Evolutionary conservation across 2,329 filamentous ascomycete species (phyloP).

Genomic region (Rasamsonia emersonii): DNA sequence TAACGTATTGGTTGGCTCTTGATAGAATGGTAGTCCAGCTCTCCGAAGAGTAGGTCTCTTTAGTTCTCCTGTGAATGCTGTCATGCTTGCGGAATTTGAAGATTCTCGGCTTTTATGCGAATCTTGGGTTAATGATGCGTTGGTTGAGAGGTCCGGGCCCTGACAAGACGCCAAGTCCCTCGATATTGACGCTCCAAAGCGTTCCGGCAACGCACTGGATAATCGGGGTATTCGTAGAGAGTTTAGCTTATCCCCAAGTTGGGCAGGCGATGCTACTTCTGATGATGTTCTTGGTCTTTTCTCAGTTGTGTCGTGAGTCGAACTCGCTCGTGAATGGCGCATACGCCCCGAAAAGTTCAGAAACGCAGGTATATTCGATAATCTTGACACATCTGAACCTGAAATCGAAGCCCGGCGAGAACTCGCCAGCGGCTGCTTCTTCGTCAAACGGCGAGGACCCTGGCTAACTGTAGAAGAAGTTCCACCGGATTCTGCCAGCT

Average conservation of each 20-base stretch:
- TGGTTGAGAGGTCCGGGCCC: slow-evolving; percentile 9
- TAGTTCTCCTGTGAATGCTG: no score
- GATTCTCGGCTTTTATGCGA: neutral
- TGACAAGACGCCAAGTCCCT: slow-evolving; percentile 19
- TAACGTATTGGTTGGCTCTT: no score
- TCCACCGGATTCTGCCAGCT: slow-evolving; percentile 15
- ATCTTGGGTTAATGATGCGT: neutral
- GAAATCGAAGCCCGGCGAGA: slow-evolving; percentile 23
- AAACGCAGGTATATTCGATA: slow-evolving; percentile 16
- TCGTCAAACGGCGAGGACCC: slow-evolving; percentile 23
- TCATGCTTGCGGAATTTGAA: neutral
- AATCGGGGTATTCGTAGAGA: slow-evolving; percentile 11
- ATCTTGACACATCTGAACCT: slow-evolving; percentile 18
- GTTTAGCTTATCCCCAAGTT: slow-evolving; percentile 5
- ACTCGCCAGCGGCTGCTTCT: slow-evolving; percentile 24
- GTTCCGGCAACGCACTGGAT: slow-evolving; percentile 19
- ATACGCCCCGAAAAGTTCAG: slow-evolving; percentile 10
- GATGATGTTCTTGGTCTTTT: slow-evolving; percentile 1
- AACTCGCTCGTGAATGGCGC: slow-evolving; percentile 20
- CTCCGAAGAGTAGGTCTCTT: slow-evolving; percentile 5
- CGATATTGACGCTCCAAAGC: slow-evolving; percentile 22
- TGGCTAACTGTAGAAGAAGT: slow-evolving; percentile 12
- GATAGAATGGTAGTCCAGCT: slow-evolving; percentile 5
- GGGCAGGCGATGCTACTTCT: slow-evolving; percentile 2
- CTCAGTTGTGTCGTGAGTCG: slow-evolving; percentile 13